Base-by-base conservation (phyloP, 2,329 filamentous ascomycete species). In the Colletotrichum lupini region DNA sequence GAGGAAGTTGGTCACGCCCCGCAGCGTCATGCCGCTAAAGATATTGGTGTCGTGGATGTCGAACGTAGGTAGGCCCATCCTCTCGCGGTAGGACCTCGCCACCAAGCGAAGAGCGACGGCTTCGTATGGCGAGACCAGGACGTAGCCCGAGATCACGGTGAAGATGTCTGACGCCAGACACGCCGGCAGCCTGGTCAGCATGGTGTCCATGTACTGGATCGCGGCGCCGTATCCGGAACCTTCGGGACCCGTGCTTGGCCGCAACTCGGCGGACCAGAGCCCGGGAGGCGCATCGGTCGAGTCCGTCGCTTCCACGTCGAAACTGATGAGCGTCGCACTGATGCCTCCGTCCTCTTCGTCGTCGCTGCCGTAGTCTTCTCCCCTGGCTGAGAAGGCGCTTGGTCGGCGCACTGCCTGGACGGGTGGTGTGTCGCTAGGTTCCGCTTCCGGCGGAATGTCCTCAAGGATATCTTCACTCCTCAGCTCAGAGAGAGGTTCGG, bases 221-320 rank as follows among this genome's bases (percentile, higher is more conserved):
- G 77, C 80, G 24, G 78, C 68, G 35, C 75, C 67, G 14, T 67
- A 64, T 14, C 74, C 68, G 55, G 79, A 78, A 16, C 79, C 61
- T 46, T 85, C 83, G 3, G 77, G 70, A 1, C 80, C 80, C 30
- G 81, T 79, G 72, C 86, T 90, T 3, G 89, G 88, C 0, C 89
- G 85, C 22, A 91, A 79, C 77, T 91, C 89, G 14, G 89, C 89
- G 4, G 87, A 89, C 89, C 89, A 91, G 1, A 88, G 78, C 16
- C 87, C 89, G 1, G 86, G 82, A 1, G 86, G 86, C 3, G 84
- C 83, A 60, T 89, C 87, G 3, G 83, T 85, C 0, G 87, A 82
- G 59, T 90, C 89, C 4, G 85, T 87, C 0, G 89, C 87, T 74
- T 91, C 89, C 32, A 91, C 88, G 68, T 91, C 89, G 68, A 91